A percentile compares a stretch with the other conserved stretches of the same genome.
phyloP scores from a whole-genome alignment of 768 basidiomycete genomes.

The Solioccasus polychromus region DNA sequence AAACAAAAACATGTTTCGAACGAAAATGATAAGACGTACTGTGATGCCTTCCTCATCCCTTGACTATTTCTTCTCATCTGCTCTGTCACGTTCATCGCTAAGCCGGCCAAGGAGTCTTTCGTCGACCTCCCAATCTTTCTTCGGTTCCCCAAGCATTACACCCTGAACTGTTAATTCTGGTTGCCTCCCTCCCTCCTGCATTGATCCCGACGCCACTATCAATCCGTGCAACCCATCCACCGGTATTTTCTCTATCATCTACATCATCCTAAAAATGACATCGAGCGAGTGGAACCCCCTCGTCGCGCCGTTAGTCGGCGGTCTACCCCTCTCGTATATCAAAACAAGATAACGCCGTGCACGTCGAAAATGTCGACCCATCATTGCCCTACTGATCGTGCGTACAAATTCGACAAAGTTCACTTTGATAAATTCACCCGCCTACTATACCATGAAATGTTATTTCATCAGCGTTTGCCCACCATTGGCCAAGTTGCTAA shows the following conservation, averaged over 20 bases:
- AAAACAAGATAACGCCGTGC: constrained; percentile 91
- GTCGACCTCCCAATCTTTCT: constrained; percentile 26
- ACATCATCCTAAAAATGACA: constrained; percentile 57
- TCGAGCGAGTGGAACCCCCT: constrained; percentile 78
- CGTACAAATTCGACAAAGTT: constrained; percentile 88
- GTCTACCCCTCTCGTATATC: constrained; percentile 83
- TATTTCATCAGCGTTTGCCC: constrained; percentile 97
- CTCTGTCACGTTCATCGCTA: constrained; percentile 26
- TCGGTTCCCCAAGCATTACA: constrained; percentile 47
- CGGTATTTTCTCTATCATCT: constrained; percentile 50
- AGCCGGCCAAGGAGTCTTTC: constrained; percentile 16
- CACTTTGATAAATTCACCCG: constrained; percentile 98
- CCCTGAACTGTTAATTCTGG: constrained; percentile 21
- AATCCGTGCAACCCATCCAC: constrained; percentile 61
- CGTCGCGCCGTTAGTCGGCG: constrained; percentile 75
- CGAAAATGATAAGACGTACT: constrained; percentile 11
- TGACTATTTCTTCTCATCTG: constrained; percentile 35
- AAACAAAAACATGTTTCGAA: background rate
- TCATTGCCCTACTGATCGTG: background rate
- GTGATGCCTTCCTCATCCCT: constrained; percentile 39
- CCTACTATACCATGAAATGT: constrained; percentile 87
- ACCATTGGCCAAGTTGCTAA: constrained; percentile 91
- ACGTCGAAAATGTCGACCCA: too few species aligned
- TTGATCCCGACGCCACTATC: constrained; percentile 47
- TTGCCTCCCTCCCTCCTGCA: constrained; percentile 29